Evolutionary conservation across 2,329 filamentous ascomycete species (phyloP).

Genomic region (Ilyonectria robusta): DNA sequence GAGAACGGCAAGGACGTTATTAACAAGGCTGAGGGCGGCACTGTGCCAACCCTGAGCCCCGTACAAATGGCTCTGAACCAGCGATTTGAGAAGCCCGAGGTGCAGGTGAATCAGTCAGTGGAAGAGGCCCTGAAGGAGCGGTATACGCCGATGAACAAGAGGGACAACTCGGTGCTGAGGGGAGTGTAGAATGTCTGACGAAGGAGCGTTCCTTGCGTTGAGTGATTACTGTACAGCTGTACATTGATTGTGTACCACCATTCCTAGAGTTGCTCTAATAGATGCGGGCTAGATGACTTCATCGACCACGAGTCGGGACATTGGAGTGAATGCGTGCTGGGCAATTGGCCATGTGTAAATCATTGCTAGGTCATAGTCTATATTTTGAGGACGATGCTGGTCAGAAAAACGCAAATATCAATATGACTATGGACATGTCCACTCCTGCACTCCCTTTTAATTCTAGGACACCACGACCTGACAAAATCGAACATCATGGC

Average conservation of each 20-base stretch:
- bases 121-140: conserved; percentile 69
- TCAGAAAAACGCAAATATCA: neutral
- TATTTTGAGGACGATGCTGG: conserved; percentile 8
- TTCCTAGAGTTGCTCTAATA: conserved; percentile 47
- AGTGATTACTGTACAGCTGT: conserved; percentile 42
- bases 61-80: conserved; percentile 66
- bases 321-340: conserved; percentile 26
- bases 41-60: conserved; percentile 50
- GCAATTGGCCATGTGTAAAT: conserved; percentile 11
- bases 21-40: conserved; percentile 56
- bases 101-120: conserved; percentile 62
- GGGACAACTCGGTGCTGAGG: conserved; percentile 61
- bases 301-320: conserved; percentile 28
- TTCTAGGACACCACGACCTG: neutral
- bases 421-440: conserved; percentile 4
- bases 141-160: conserved; percentile 65
- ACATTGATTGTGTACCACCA: conserved; percentile 50
- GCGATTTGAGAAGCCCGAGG: conserved; percentile 62
- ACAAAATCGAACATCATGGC: neutral
- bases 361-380: conserved; percentile 23
- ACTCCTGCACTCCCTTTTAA: neutral
- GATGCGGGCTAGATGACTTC: conserved; percentile 41
- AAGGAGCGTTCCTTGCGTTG: conserved; percentile 25
- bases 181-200: conserved; percentile 50
- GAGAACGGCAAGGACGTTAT: conserved; percentile 59